Evolutionary conservation across 2,329 filamentous ascomycete species (phyloP), one percentile per base, ranked within the genome.

Genomic region (Penicillium sp.): DNA sequence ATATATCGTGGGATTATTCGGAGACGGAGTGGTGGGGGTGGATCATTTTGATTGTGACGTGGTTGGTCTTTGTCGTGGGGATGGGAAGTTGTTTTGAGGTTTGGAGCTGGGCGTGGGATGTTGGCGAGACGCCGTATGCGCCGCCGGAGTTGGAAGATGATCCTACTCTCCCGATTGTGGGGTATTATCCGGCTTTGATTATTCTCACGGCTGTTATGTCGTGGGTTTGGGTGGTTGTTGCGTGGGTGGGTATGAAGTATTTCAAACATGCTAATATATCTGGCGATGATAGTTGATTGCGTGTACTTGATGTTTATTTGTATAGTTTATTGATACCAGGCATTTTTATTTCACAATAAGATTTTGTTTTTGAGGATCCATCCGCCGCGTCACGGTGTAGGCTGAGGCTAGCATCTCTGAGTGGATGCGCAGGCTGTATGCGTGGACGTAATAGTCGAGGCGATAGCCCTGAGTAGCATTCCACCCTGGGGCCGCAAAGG

Each of bases 191-290:
- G 21, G 91, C 92, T 10, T 78, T 99, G 67, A 90, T 97, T 61
- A 94, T 97, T 54, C 79, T 97, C 63, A 97, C 93, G 3, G 88
- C 87, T 44, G 90, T 99, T 24, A 97, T 99, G 90, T 92, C 92
- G 16, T 99, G 94, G 94, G 91, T 97, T 5, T 99, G 94, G 94
- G 94, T 97, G 16, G 86, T 96, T 11, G 87, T 95, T 54, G 94
- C 95, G 10, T 99, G 94, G 94, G 88, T 97, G 45, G 94, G 94
- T 21, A 97, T 99, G 93, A 99, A 99, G 73, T 97, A 97, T 74
- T 99, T 99, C 71, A 87, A 92, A 64, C 94, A 99, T 79, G 93
- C 94, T 29, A 96, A 96, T 78, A 95, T 97, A 69, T 90, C 81
- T 42, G 82, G 81, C 18, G 83, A 85, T 33, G 83, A 85, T 67